Evolutionary conservation across 352 stramenopile genomes (phyloP), one percentile per base, ranked within the genome.

Genomic region (Pilasporangium apinafurcum): DNA sequence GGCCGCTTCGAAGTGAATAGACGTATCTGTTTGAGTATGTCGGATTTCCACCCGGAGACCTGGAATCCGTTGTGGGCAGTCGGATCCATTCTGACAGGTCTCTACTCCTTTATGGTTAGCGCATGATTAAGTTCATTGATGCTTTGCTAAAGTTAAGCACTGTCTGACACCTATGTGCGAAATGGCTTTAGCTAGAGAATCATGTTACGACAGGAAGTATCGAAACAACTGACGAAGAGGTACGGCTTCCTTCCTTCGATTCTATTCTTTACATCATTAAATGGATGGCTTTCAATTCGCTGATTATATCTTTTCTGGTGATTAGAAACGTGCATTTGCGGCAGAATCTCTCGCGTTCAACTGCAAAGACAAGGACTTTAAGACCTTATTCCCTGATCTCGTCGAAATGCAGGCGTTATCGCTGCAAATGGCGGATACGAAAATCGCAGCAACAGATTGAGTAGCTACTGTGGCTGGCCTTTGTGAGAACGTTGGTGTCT

Each of bases 11-110:
- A 96, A 52, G 71, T 89, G 8, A 96, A 97, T 51, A 70, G 83
- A 29, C 70, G 89, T 24, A 77, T 98, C 36, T 98, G 94, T 59
- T 54, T 98, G 14, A 92, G 68, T 44, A 98, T 98, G 91, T 96
- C 81, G 36, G 92, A 98, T 65, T 97, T 95, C 55, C 92, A 98
- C 55, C 89, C 89, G 5, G 90, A 97, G 65, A 94, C 79, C 4
- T 98, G 94, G 94, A 98, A 98, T 68, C 94, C 94, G 24, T 89
- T 97, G 57, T 98, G 92, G 92, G 84, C 73, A n/a, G 86, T 98
- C 21, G 79, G 69, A 34, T 97, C 91, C 20, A 98, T 98, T 59
- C 70, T 98, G 43, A 96, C 83, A 25, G 94, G 92, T 2, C 62
- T 98, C 14, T 96, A 96, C 55, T 97, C 86, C 8, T 98, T 98